A percentile compares a stretch with the other conserved stretches of the same genome.
phyloP scores from a whole-genome alignment of 805 yeast species.

The Danielia reshetovae region DNA sequence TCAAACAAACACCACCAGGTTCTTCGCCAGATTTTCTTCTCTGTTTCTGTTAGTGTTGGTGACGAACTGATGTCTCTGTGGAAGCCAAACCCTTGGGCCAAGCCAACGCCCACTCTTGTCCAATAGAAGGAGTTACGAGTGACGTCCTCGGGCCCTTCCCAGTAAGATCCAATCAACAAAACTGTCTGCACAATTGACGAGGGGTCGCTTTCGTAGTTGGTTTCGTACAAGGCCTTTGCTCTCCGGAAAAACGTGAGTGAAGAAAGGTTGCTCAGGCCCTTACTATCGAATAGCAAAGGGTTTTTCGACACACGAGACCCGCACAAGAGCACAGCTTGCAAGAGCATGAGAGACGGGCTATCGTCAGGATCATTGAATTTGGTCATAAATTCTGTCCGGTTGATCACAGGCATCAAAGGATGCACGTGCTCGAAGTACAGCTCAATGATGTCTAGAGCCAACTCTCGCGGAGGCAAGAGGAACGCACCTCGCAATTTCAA shows the following conservation, averaged over 20 bases:
- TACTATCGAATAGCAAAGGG: constrained; percentile 46
- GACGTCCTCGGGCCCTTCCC: constrained; percentile 72
- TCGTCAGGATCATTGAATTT: constrained; percentile 51
- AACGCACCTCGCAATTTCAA: constrained; percentile 68
- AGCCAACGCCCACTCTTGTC: constrained; percentile 63
- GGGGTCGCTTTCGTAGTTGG: constrained; percentile 64
- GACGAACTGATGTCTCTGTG: constrained; percentile 53
- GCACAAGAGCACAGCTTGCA: constrained; percentile 64
- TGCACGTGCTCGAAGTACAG: constrained; percentile 62
- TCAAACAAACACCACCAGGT: constrained; percentile 77
- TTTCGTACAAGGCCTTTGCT: constrained; percentile 71
- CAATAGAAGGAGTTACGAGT: constrained; percentile 65
- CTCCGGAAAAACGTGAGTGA: constrained; percentile 54
- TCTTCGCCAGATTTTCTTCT: constrained; percentile 54
- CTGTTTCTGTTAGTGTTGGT: constrained; percentile 33
- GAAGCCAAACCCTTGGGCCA: constrained; percentile 74
- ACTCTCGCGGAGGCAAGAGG: constrained; percentile 55
- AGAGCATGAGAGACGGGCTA: constrained; percentile 60
- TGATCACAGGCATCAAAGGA: constrained; percentile 65
- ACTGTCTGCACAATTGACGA: constrained; percentile 58
- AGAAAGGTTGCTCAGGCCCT: constrained; percentile 52
- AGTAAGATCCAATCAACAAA: constrained; percentile 59
- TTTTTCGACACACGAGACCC: constrained; percentile 61
- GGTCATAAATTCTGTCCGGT: constrained; percentile 57
- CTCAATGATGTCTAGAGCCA: constrained; percentile 58